A percentile compares a stretch with the other conserved stretches of the same genome.
Conservation (phyloP, 495 filamentous ascomycete genomes). For the Neurospora cerealis region DNA sequence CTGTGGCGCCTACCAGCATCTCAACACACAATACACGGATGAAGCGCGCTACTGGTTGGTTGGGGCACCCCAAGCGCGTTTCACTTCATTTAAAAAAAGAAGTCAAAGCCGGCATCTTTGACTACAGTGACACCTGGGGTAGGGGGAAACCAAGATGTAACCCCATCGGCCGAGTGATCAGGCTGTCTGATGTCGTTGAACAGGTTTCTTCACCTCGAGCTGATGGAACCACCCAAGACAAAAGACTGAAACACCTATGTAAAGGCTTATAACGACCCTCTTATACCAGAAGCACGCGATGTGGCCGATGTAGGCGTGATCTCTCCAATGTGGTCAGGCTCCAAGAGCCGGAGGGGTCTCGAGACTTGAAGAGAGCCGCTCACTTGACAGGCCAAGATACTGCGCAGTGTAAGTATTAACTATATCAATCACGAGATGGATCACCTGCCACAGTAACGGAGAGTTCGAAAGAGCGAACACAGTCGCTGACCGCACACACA, state of each 20-base stretch:
- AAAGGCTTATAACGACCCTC: background rate
- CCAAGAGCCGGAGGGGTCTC: background rate
- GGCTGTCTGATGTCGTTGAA: background rate
- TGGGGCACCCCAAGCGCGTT: conserved; percentile 17
- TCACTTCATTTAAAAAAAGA: conserved; percentile 25
- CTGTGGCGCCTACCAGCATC: conserved; percentile 6
- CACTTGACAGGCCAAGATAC: background rate
- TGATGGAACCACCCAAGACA: background rate
- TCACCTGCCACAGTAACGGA: background rate
- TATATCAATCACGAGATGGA: background rate
- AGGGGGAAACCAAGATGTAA: background rate
- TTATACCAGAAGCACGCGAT: background rate
- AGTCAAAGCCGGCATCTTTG: conserved; percentile 14
- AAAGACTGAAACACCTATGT: background rate
- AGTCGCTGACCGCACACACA: background rate
- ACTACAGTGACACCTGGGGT: background rate
- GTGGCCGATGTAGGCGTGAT: background rate
- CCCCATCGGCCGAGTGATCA: background rate
- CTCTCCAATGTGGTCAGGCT: background rate
- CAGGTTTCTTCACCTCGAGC: background rate
- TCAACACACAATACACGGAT: conserved; percentile 20
- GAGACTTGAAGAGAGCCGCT: background rate
- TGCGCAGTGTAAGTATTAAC: background rate
- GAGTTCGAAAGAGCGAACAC: background rate
- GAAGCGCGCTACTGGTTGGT: conserved; percentile 26